phyloP scores from a whole-genome alignment of 129 eudicot genomes.

The Centrapalus pauciflorus region DNA sequence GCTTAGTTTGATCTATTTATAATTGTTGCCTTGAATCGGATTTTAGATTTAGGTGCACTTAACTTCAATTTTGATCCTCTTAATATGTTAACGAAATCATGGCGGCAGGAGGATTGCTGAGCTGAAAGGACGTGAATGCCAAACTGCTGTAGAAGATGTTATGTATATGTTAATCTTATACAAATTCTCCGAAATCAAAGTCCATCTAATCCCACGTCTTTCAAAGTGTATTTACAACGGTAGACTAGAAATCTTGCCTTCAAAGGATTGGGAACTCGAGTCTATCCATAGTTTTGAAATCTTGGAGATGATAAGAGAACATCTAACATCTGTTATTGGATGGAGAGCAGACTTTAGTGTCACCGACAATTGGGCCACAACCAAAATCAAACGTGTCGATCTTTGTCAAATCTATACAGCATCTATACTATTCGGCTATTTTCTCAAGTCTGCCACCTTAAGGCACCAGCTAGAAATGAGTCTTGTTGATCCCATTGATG shows the following conservation, averaged over 20 bases:
- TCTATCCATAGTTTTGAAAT: slow-evolving; percentile 68
- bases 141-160: slow-evolving; percentile 64
- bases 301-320: slow-evolving; percentile 61
- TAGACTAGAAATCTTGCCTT: slow-evolving; percentile 74
- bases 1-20: slow-evolving; percentile 7
- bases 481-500: slow-evolving; percentile 23
- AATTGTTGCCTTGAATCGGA: not conserved
- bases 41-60: not conserved
- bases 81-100: slow-evolving; percentile 5
- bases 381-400: slow-evolving; percentile 29
- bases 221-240: slow-evolving; percentile 69
- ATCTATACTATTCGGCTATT: slow-evolving; percentile 74
- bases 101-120: slow-evolving; percentile 79
- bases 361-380: slow-evolving; percentile 58
- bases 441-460: slow-evolving; percentile 68
- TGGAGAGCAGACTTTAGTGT: slow-evolving; percentile 57
- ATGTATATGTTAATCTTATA: slow-evolving; percentile 57
- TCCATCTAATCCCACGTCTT: slow-evolving; percentile 66
- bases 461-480: slow-evolving; percentile 56
- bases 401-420: slow-evolving; percentile 55
- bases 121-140: slow-evolving; percentile 49
- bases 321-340: slow-evolving; percentile 56
- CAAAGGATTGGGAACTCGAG: slow-evolving; percentile 81
- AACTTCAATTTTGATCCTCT: not conserved
- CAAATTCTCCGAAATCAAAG: slow-evolving; percentile 67